Conservation (phyloP, 345 rosid species). For the Citrus sp. region DNA sequence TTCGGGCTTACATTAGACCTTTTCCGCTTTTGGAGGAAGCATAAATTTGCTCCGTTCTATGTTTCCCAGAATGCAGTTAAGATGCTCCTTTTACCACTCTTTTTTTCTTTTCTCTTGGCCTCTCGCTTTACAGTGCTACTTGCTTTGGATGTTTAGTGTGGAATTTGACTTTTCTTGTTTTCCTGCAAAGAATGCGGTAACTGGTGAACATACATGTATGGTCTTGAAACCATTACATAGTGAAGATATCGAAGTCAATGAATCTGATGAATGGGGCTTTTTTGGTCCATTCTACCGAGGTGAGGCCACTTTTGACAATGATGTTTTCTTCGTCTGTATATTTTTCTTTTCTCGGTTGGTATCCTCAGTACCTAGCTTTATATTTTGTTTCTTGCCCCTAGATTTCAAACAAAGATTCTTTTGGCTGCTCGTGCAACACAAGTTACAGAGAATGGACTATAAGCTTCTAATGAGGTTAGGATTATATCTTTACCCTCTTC, state of each 20-base stretch:
- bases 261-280: conserved; percentile 80
- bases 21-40: conserved; percentile 91
- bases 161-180: conserved; percentile 16
- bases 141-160: conserved; percentile 8
- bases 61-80: conserved; percentile 86
- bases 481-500: conserved; percentile 7
- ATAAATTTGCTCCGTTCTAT: conserved; percentile 87
- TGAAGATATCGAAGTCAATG: conserved; percentile 55
- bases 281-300: conserved; percentile 91
- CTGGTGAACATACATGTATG: conserved; percentile 97
- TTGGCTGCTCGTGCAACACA: conserved; percentile 44
- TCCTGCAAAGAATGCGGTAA: conserved; percentile 62
- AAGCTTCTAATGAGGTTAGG: conserved; percentile 92
- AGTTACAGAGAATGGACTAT: conserved; percentile 72
- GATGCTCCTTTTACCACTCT: conserved; percentile 19
- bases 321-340: not conserved
- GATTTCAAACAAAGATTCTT: conserved; percentile 76
- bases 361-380: conserved; percentile 11
- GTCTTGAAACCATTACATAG: conserved; percentile 69
- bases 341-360: not conserved
- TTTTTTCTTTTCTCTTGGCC: not conserved
- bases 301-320: conserved; percentile 19
- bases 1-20: conserved; percentile 98
- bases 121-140: not conserved
- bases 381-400: conserved; percentile 24